These are phyloP conservation scores for Coniferiporia weirii DNA, from an alignment of 1,284 basidiomycete species.

Conservation along the genomic window DNA sequence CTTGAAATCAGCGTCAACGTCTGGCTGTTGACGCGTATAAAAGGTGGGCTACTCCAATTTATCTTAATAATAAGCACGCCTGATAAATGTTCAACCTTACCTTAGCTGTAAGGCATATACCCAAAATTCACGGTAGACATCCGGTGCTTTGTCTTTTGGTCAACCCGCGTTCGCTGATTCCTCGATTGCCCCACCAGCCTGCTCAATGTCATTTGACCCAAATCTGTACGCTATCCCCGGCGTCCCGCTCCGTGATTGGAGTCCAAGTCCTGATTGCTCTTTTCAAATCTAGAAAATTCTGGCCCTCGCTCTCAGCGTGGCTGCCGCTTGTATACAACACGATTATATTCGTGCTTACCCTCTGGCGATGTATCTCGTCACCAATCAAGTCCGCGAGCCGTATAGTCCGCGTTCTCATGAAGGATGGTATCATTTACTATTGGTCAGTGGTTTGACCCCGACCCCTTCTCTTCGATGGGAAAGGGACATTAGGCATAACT, in stretches of 20 bases:
- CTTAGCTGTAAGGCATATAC: conserved; percentile 34
- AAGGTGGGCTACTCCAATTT: conserved; percentile 28
- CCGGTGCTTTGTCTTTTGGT: not conserved
- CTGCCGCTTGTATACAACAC: conserved; percentile 52
- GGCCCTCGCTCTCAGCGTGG: conserved; percentile 47
- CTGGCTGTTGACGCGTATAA: conserved; percentile 41
- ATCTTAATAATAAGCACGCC: not conserved
- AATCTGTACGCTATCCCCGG: conserved; percentile 25
- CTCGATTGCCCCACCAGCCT: conserved; percentile 31
- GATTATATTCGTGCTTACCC: conserved; percentile 42
- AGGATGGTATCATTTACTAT: conserved; percentile 52
- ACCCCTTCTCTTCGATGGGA: not conserved
- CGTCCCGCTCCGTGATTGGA: not conserved
- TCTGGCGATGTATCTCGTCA: conserved; percentile 39
- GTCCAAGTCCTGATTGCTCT: not conserved
- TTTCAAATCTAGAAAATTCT: not conserved
- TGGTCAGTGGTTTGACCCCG: conserved; percentile 30
- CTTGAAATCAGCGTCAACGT: conserved; percentile 40
- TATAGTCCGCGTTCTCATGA: conserved; percentile 42
- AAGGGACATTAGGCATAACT: not conserved
- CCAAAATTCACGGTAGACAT: conserved; percentile 30
- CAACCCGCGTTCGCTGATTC: not conserved
- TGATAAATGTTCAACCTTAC: conserved; percentile 16
- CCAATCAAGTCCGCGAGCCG: conserved; percentile 36
- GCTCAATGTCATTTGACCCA: conserved; percentile 48